Conservation (phyloP, 441 rosid species). For the Pelargonium fulgidum region DNA sequence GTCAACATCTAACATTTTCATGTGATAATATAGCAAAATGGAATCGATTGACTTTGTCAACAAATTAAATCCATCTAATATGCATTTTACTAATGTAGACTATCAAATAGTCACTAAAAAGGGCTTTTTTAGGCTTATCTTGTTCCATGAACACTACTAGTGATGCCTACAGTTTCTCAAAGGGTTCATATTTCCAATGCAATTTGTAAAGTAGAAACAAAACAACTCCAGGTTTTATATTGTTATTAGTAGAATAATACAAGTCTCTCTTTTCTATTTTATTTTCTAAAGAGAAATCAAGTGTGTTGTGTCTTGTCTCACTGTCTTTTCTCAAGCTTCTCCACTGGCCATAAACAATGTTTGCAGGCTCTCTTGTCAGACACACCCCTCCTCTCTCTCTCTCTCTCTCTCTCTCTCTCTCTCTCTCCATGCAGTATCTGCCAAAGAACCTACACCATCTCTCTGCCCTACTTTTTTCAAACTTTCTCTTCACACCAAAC, state of each 20-base stretch:
- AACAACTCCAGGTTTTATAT: no score
- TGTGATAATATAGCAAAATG: no score
- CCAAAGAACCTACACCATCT: conserved; percentile 23
- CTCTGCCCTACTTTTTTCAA: conserved; percentile 26
- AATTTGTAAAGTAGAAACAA: neutral
- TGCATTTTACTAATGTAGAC: no score
- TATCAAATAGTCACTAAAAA: no score
- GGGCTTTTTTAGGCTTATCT: no score
- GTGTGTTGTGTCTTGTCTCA: conserved; percentile 49
- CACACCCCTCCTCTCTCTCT: no score
- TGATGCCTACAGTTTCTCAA: neutral
- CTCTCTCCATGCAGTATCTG: conserved; percentile 21
- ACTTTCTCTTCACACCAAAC: conserved; percentile 31
- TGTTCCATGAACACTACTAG: no score
- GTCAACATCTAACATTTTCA: no score
- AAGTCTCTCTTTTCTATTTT: no score
- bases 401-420: conserved; percentile 16
- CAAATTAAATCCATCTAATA: no score
- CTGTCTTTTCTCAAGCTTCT: conserved; percentile 45
- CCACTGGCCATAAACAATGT: conserved; percentile 43
- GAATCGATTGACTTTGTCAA: no score
- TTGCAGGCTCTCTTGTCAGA: conserved; percentile 55
- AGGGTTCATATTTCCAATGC: neutral
- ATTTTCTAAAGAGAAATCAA: neutral
- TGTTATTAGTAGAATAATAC: no score